A percentile compares a stretch with the other conserved stretches of the same genome.
These are phyloP conservation scores for Combretum micranthum DNA, from an alignment of 345 rosid species.

Conservation along the genomic window DNA sequence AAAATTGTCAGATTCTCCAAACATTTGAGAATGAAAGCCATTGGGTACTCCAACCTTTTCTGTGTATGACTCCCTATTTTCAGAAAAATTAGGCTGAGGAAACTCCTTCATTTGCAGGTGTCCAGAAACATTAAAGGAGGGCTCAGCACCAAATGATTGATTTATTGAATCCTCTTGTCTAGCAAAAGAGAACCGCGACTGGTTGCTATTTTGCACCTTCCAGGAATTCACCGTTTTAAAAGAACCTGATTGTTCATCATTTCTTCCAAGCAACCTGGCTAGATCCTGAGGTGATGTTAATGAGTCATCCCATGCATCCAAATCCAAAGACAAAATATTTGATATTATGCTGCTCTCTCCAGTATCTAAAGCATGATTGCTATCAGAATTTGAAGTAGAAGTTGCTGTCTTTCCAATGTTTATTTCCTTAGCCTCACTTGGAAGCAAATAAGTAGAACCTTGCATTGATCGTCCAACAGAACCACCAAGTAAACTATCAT, in stretches of 20 bases:
- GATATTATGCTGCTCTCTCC: no score
- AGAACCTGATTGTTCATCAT: slow-evolving; percentile 31
- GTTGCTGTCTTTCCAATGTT: slow-evolving; percentile 9
- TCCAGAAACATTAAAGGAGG: slow-evolving; percentile 22
- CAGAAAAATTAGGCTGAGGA: slow-evolving; percentile 17
- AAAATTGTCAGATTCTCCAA: slow-evolving; percentile 23
- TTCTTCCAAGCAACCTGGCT: slow-evolving; percentile 32
- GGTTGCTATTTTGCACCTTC: slow-evolving; percentile 36
- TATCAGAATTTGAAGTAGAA: slow-evolving; percentile 8
- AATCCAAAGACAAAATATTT: no score
- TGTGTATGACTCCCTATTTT: slow-evolving; percentile 17
- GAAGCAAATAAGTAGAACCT: slow-evolving; percentile 9
- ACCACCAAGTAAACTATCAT: slow-evolving; percentile 8
- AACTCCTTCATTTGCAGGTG: slow-evolving; percentile 18
- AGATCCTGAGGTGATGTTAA: slow-evolving; percentile 49
- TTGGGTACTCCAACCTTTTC: slow-evolving; percentile 18
- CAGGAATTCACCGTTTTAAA: slow-evolving; percentile 22
- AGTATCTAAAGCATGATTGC: slow-evolving; percentile 16
- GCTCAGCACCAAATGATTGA: slow-evolving; percentile 23
- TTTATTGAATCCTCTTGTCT: slow-evolving; percentile 42
- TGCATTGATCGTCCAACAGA: slow-evolving; percentile 8
- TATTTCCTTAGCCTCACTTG: slow-evolving; percentile 17
- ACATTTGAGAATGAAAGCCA: slow-evolving; percentile 21
- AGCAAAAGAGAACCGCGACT: slow-evolving; percentile 65
- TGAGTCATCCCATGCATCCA: no score